Conservation (phyloP, 345 rosid species). For the Hibiscus syriacus region DNA sequence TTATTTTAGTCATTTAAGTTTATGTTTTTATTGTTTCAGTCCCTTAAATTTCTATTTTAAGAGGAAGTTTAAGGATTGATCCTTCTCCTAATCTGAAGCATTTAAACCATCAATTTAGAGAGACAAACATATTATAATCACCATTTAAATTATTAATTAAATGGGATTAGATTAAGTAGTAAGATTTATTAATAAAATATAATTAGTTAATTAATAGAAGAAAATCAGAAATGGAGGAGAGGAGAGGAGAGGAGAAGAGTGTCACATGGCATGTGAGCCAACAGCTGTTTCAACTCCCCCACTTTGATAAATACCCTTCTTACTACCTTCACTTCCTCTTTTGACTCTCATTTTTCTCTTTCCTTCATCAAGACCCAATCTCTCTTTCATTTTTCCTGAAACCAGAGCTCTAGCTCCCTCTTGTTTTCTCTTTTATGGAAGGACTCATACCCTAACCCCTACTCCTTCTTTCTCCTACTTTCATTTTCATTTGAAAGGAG, state of each 20-base stretch:
- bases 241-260: conserved; percentile 1
- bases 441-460: conserved; percentile 30
- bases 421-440: conserved; percentile 32
- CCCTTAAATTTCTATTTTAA: no score
- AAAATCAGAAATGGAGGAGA: neutral
- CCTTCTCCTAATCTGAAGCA: conserved; percentile 27
- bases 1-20: no score
- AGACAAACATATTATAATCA: conserved; percentile 21
- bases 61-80: neutral
- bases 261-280: conserved; percentile 85
- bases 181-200: neutral
- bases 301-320: conserved; percentile 55
- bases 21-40: no score
- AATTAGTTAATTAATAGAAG: neutral
- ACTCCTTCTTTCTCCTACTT: neutral
- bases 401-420: conserved; percentile 12
- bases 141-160: neutral
- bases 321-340: conserved; percentile 30
- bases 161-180: neutral
- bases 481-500: neutral
- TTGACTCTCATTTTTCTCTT: conserved; percentile 22
- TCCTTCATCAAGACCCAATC: neutral
- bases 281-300: conserved; percentile 75
- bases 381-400: neutral
- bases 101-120: conserved; percentile 19